Base-by-base conservation (phyloP, 495 filamentous ascomycete species). In the Achaetomiella virescens region DNA sequence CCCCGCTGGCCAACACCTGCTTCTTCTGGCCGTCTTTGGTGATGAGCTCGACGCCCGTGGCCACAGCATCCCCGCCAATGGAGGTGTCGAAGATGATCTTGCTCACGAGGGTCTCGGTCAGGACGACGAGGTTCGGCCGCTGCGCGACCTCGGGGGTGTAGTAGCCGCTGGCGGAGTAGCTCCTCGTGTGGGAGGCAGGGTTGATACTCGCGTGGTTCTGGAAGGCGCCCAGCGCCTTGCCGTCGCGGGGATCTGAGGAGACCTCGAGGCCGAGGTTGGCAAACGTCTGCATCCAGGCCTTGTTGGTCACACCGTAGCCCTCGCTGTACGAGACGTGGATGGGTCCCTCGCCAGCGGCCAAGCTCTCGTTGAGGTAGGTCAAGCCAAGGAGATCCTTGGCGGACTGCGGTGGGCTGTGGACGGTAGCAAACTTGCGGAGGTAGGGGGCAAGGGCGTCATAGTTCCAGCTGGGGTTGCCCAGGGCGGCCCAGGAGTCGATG, bases 381-480 rank as follows among this genome's bases (percentile, higher is more conserved):
- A 68, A 46, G 5, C 65, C 66, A 35, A 66, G 31, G 11, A 62
- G 58, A 44, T 77, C 69, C 45, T 55, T 44, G 25, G 71, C 61
- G 0, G 56, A 49, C 49, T 65, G 41, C 2, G 61, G 57, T 20
- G 72, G 66, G 0, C 60, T 17, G 45, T 69, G 64, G 10, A 61
- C 66, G 6, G 67, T 74, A 9, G 61, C 66, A 52, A 73, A 78
- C 67, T 70, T 78, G 64, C 58, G 63, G 52, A 70, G 66, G 62
- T 82, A 83, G 9, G 79, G 78, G 12, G 61, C 55, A 31, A 85
- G 48, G 0, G 66, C 64, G 44, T 76, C 72, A 63, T 69, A 83
- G 25, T 66, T 66, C 82, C 82, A 85, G 21, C 71, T 69, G 11
- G 68, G 48, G 57, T 81, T 84, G 9, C 81, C 81, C 18, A 84